phyloP scores from a whole-genome alignment of 208 protist species.

The Wallacemonas sp. region DNA sequence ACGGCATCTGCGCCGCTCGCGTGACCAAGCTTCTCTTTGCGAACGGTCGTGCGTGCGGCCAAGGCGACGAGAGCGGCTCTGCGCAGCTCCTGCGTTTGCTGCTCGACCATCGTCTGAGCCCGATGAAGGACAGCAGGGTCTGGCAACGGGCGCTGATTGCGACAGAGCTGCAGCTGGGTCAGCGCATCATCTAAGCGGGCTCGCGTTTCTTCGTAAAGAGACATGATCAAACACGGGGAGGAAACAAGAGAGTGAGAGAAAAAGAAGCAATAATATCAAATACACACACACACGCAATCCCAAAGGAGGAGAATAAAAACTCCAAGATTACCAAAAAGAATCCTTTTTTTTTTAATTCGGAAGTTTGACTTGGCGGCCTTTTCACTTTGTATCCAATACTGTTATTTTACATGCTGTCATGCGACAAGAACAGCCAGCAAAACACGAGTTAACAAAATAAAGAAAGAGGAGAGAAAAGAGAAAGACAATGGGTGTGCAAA shows the following conservation, averaged over 20 bases:
- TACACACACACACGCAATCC: neutral
- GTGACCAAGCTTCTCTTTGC: neutral
- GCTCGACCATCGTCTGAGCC: constrained; percentile 10
- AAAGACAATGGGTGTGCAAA: neutral
- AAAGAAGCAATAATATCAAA: neutral
- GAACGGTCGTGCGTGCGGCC: neutral
- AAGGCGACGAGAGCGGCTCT: constrained; percentile 14
- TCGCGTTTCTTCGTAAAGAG: constrained; percentile 9
- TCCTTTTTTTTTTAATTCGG: too few relatives aligned
- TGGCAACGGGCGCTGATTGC: neutral
- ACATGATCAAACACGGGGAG: constrained; percentile 9
- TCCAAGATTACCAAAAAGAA: too few relatives aligned
- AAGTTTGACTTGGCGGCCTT: too few relatives aligned
- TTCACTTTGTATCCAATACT: too few relatives aligned
- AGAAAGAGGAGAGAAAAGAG: neutral
- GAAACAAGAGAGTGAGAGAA: neutral
- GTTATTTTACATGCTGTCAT: too few relatives aligned
- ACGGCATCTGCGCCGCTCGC: too few relatives aligned
- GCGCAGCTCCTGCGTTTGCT: constrained; percentile 21
- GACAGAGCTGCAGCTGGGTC: constrained; percentile 1
- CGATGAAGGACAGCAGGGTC: constrained; percentile 11
- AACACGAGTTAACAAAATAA: too few relatives aligned
- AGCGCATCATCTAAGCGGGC: neutral
- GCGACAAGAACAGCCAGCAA: too few relatives aligned
- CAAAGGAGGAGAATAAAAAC: too few relatives aligned